These are phyloP conservation scores for Phellopilus nigrolimitatus DNA, from an alignment of 1,284 basidiomycete species.

Conservation along the genomic window DNA sequence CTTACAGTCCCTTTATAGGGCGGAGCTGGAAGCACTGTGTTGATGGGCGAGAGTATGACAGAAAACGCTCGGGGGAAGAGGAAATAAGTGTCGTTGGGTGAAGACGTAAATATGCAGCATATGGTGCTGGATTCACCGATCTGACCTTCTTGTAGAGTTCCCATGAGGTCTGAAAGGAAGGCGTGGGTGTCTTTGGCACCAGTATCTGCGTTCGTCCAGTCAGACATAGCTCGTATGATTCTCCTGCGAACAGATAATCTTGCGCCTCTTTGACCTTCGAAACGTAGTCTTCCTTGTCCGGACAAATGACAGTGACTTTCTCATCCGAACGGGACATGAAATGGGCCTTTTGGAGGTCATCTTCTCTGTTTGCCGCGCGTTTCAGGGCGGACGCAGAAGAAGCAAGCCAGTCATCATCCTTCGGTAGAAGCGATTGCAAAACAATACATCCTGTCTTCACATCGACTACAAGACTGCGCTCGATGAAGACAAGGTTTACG, in stretches of 20 bases:
- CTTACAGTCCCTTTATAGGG: constrained; percentile 94
- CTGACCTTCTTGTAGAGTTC: constrained; percentile 70
- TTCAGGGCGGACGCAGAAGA: constrained; percentile 33
- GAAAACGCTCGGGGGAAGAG: constrained; percentile 91
- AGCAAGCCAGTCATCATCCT: constrained; percentile 57
- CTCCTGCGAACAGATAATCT: constrained; percentile 75
- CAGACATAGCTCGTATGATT: constrained; percentile 95
- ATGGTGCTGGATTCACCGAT: constrained; percentile 83
- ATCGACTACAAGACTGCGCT: constrained; percentile 72
- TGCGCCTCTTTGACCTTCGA: constrained; percentile 70
- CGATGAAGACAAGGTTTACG: constrained; percentile 68
- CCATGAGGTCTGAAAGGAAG: constrained; percentile 56
- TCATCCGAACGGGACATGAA: constrained; percentile 28
- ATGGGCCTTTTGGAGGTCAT: constrained; percentile 15
- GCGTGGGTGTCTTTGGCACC: constrained; percentile 33
- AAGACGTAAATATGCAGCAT: constrained; percentile 80
- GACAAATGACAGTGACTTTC: constrained; percentile 25
- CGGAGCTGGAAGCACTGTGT: constrained; percentile 73
- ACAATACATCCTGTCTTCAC: constrained; percentile 41
- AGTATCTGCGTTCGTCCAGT: constrained; percentile 71
- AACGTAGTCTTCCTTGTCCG: constrained; percentile 61
- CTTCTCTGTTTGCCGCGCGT: constrained; percentile 15
- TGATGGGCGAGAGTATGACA: constrained; percentile 75
- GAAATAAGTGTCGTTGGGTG: constrained; percentile 62
- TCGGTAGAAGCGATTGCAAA: constrained; percentile 57